Evolutionary conservation across 768 basidiomycete genomes (phyloP).

Genomic region (Pleurotus salmoneostramineus): DNA sequence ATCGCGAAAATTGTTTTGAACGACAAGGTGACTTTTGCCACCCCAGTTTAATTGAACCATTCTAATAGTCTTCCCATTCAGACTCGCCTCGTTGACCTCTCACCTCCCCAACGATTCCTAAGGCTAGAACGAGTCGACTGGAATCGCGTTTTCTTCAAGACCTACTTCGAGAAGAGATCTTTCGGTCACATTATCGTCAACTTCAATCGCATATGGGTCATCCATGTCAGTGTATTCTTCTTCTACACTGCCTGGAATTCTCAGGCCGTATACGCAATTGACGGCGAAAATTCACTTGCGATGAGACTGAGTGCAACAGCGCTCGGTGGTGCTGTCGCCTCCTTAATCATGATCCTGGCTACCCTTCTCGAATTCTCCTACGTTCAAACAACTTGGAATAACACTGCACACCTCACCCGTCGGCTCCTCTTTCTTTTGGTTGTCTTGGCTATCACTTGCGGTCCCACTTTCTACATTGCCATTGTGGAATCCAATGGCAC

Average conservation of each 20-base stretch:
- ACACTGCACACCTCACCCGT: constrained; percentile 92
- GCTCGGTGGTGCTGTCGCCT: constrained; percentile 91
- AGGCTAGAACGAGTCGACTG: constrained; percentile 96
- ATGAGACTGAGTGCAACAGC: constrained; percentile 93
- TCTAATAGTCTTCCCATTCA: constrained; percentile 22
- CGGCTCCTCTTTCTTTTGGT: constrained; percentile 86
- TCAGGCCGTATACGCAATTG: constrained; percentile 72
- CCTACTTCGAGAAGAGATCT: constrained; percentile 95
- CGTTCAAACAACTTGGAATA: constrained; percentile 98
- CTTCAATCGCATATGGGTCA: constrained; percentile 99
- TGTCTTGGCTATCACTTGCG: constrained; percentile 87
- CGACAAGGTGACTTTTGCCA: constrained; percentile 63
- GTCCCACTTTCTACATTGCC: constrained; percentile 93
- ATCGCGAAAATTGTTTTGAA: constrained; percentile 85
- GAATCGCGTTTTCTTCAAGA: constrained; percentile 97
- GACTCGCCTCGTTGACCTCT: constrained; percentile 88
- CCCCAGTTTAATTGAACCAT: background rate
- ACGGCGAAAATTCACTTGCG: constrained; percentile 59
- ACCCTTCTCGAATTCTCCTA: constrained; percentile 95
- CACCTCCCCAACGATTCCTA: constrained; percentile 93
- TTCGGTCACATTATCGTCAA: constrained; percentile 97
- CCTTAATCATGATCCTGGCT: constrained; percentile 92
- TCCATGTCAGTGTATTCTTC: constrained; percentile 92
- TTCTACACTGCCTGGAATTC: constrained; percentile 96
- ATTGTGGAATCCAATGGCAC: constrained; percentile 71